phyloP scores from a whole-genome alignment of 345 rosid species.

The Crucihimalaya himalaica region DNA sequence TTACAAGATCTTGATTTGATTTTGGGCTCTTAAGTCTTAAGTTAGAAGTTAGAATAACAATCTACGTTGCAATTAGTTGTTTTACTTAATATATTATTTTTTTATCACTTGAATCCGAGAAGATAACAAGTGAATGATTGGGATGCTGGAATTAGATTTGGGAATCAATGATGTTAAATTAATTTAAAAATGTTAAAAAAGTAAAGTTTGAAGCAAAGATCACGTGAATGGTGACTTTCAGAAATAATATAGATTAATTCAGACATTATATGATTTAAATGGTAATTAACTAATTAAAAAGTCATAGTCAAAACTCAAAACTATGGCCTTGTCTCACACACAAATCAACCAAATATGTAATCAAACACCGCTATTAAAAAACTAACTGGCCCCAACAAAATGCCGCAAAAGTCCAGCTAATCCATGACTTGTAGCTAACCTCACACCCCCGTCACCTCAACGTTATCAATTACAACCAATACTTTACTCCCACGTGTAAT shows the following conservation, averaged over 20 bases:
- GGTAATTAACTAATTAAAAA: too few relatives aligned
- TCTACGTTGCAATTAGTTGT: background rate
- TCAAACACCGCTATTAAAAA: conserved; percentile 27
- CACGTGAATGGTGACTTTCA: conserved; percentile 32
- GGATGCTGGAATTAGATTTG: too few relatives aligned
- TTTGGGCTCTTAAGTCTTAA: background rate
- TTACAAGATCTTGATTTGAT: background rate
- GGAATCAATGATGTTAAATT: too few relatives aligned
- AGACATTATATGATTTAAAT: background rate
- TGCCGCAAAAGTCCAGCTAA: conserved; percentile 27
- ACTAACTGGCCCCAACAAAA: conserved; percentile 24
- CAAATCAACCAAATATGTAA: too few relatives aligned
- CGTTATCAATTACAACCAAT: background rate
- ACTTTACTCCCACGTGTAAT: conserved; percentile 8
- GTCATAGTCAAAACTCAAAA: background rate
- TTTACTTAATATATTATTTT: background rate
- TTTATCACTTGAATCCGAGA: background rate
- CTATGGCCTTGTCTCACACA: background rate
- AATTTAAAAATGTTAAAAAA: background rate
- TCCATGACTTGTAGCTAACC: conserved; percentile 17
- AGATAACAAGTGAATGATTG: background rate
- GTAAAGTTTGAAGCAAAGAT: background rate
- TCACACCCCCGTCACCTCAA: conserved; percentile 30
- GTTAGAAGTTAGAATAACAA: background rate
- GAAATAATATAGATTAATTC: background rate